These are phyloP conservation scores for Asclepias syriaca DNA, from an alignment of 257 asterid species.

Conservation along the genomic window DNA sequence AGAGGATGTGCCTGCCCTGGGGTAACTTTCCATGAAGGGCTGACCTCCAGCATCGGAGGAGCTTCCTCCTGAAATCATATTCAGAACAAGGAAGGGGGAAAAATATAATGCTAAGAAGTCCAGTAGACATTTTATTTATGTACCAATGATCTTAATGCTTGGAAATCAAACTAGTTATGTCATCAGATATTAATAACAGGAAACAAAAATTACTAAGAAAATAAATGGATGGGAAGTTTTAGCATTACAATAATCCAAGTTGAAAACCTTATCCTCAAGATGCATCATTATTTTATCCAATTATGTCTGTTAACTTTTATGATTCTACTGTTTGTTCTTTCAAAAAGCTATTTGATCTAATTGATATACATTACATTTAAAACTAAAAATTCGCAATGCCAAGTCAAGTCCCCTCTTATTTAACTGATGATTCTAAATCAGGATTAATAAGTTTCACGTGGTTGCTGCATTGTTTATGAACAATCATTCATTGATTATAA, in stretches of 20 bases:
- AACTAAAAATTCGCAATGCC: not conserved
- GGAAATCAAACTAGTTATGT: not conserved
- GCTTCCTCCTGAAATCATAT: constrained; percentile 52
- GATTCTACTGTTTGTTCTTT: not conserved
- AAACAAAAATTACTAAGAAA: not conserved
- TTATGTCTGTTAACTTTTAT: not conserved
- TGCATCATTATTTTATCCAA: not conserved
- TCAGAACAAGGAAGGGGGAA: not conserved
- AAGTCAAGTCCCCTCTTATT: too few species aligned
- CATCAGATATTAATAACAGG: not conserved
- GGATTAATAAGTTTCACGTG: not conserved
- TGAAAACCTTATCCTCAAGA: not conserved
- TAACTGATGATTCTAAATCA: not conserved
- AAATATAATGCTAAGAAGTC: not conserved
- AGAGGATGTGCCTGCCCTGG: constrained; percentile 86
- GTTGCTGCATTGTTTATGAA: not conserved
- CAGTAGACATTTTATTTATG: not conserved
- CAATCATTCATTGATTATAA: not conserved
- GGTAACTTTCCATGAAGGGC: constrained; percentile 36
- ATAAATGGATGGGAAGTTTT: not conserved
- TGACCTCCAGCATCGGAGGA: constrained; percentile 32
- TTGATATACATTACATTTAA: not conserved
- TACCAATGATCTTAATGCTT: not conserved
- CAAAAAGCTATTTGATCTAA: not conserved
- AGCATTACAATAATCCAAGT: not conserved